These are phyloP conservation scores for Sophora flavescens DNA, from an alignment of 306 rosid species.

Conservation along the genomic window DNA sequence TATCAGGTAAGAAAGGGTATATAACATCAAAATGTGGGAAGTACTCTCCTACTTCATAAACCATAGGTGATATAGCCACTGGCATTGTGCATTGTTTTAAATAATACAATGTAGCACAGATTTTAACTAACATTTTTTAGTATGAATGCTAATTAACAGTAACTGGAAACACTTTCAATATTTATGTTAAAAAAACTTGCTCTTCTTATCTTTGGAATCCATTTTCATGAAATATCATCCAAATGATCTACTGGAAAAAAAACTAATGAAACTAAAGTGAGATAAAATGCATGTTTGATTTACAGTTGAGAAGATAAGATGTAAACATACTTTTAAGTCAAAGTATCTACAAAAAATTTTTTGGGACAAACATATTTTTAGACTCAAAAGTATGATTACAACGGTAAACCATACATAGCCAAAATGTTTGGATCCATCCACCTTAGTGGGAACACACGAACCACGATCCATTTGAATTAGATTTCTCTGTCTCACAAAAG, in stretches of 20 bases:
- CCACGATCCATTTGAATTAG: constrained; percentile 70
- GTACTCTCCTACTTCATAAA: background rate
- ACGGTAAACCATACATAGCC: too few species aligned
- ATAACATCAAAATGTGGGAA: background rate
- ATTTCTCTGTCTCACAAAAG: constrained; percentile 60
- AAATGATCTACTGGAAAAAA: background rate
- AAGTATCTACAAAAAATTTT: too few species aligned
- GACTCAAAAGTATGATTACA: too few species aligned
- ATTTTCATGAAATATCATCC: background rate
- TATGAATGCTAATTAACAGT: background rate
- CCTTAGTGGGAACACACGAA: constrained; percentile 58
- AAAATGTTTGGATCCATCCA: constrained; percentile 17
- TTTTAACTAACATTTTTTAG: background rate
- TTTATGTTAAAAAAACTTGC: too few species aligned
- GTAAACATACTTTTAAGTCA: too few species aligned
- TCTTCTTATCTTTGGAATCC: background rate
- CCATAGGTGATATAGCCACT: background rate
- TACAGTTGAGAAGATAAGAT: too few species aligned
- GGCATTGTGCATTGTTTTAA: background rate
- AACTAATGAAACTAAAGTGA: background rate
- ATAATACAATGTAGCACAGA: background rate
- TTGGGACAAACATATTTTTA: too few species aligned
- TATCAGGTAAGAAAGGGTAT: background rate
- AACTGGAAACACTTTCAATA: background rate
- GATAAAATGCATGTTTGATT: background rate